Conservation (phyloP, 805 yeast species). For the Candida bentonensis region DNA sequence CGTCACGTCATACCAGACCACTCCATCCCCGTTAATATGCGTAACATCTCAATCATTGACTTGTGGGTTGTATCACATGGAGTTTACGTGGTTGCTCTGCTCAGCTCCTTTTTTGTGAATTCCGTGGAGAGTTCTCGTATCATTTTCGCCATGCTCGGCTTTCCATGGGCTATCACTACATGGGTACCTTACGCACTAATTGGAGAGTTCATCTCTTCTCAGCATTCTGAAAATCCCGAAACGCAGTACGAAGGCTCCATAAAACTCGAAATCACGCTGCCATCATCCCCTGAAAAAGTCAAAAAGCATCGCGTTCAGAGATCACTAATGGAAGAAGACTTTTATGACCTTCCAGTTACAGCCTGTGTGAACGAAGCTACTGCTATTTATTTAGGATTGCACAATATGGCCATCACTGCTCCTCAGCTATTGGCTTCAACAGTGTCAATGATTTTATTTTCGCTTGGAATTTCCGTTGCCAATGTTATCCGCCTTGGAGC, state of each 20-base stretch:
- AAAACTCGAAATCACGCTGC: background rate
- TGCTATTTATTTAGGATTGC: background rate
- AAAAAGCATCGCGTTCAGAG: background rate
- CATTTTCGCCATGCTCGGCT: slow-evolving; percentile 40
- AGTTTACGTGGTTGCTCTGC: slow-evolving; percentile 34
- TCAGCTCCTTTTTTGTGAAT: slow-evolving; percentile 31
- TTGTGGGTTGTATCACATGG: slow-evolving; percentile 40
- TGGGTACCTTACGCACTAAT: slow-evolving; percentile 57
- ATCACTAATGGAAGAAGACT: background rate
- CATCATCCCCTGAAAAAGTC: background rate
- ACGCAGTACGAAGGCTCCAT: background rate
- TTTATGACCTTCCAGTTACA: background rate
- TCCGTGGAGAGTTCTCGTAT: slow-evolving; percentile 30
- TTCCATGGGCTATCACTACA: slow-evolving; percentile 54
- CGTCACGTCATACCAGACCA: background rate
- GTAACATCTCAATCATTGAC: slow-evolving; percentile 6
- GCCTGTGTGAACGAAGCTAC: slow-evolving; percentile 1
- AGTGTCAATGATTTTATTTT: background rate
- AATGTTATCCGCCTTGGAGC: background rate
- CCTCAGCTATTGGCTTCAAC: background rate
- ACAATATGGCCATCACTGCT: background rate
- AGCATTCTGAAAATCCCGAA: background rate
- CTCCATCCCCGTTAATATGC: background rate
- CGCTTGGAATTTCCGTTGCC: background rate
- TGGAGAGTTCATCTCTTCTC: slow-evolving; percentile 24